A percentile compares a stretch with the other conserved stretches of the same genome.
These are phyloP conservation scores for Melampsora larici-populina DNA, from an alignment of 1,284 basidiomycete species.

Conservation along the genomic window DNA sequence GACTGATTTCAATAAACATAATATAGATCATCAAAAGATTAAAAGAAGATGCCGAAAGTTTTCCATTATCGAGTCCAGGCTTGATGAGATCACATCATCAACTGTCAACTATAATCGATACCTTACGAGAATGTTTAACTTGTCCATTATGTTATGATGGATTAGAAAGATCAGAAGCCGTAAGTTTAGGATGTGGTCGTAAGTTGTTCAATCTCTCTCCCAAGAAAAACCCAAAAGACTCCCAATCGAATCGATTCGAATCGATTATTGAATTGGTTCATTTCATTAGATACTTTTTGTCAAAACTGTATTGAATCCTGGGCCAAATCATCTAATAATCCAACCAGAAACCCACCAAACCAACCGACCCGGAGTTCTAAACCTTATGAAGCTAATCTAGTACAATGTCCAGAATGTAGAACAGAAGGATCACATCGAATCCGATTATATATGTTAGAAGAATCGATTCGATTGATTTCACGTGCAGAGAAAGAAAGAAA, in stretches of 20 bases:
- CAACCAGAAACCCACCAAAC: neutral
- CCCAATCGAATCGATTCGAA: neutral
- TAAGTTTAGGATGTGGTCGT: constrained; percentile 42
- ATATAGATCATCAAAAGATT: constrained; percentile 35
- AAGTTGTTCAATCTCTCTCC: constrained; percentile 5
- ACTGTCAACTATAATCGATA: constrained; percentile 20
- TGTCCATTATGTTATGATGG: constrained; percentile 41
- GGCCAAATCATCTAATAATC: neutral
- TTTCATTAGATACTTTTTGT: constrained; percentile 38
- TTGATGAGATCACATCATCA: constrained; percentile 26
- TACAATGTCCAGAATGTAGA: constrained; percentile 37
- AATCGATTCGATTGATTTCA: constrained; percentile 35
- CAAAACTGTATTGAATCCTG: constrained; percentile 35
- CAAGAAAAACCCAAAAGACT: neutral
- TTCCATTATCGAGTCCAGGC: constrained; percentile 18
- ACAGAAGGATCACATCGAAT: constrained; percentile 16
- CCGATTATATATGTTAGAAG: constrained; percentile 42
- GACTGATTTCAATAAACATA: neutral
- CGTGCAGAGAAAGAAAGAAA: constrained; percentile 32
- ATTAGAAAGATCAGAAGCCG: constrained; percentile 19
- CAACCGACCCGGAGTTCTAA: neutral
- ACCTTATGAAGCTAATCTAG: neutral
- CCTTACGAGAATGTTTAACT: constrained; percentile 38
- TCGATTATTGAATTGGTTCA: neutral
- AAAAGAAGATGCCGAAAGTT: constrained; percentile 29